Evolutionary conservation across 148 eudicot species (phyloP).

Genomic region (Rhododendron mucronatum): DNA sequence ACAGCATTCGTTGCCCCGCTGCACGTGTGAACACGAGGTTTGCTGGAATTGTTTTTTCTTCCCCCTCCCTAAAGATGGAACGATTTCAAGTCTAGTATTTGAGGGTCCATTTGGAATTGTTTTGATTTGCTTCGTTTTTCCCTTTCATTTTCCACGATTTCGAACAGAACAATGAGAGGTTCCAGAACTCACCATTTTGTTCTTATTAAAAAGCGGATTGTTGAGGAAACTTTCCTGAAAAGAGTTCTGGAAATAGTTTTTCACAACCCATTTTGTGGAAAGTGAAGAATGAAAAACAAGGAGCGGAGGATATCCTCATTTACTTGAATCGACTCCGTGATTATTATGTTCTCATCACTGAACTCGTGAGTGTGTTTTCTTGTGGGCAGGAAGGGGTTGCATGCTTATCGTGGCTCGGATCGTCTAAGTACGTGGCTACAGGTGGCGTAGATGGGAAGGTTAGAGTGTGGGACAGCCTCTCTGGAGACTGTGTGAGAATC

Average conservation of each 20-base stretch:
- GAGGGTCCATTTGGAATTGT: neutral
- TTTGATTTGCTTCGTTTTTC: neutral
- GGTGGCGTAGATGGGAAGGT: slow-evolving; percentile 81
- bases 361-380: neutral
- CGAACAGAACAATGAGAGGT: neutral
- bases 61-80: neutral
- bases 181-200: neutral
- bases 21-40: slow-evolving; percentile 83
- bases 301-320: neutral
- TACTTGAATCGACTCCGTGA: neutral
- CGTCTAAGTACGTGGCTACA: slow-evolving; percentile 59
- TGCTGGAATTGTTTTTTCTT: neutral
- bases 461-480: slow-evolving; percentile 78
- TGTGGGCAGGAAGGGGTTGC: slow-evolving; percentile 66
- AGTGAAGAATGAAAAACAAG: neutral
- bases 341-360: neutral
- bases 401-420: slow-evolving; percentile 70
- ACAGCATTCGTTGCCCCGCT: slow-evolving; percentile 58
- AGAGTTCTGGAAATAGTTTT: neutral
- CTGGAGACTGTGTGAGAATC: slow-evolving; percentile 57
- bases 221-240: neutral
- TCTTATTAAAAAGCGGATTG: neutral
- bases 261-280: neutral
- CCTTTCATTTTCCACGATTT: neutral
- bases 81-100: neutral